These are phyloP conservation scores for Spatholobus suberectus DNA, from an alignment of 306 rosid genomes.

Conservation along the genomic window DNA sequence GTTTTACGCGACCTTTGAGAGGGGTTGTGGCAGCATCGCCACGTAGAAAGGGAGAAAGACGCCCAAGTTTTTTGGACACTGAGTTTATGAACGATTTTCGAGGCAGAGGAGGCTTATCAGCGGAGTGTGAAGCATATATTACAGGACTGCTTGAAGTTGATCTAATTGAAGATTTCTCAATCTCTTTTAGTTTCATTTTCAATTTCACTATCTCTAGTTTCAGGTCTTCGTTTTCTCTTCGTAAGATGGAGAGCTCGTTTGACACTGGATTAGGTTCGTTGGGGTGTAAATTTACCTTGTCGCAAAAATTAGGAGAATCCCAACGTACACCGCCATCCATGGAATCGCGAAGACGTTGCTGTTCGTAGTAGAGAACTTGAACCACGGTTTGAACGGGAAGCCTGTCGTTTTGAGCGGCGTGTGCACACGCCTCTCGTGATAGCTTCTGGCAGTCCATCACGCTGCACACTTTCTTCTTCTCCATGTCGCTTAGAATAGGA, in stretches of 20 bases:
- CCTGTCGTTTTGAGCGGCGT: conserved; percentile 91
- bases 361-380: conserved; percentile 84
- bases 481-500: conserved; percentile 80
- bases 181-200: conserved; percentile 73
- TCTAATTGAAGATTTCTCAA: conserved; percentile 46
- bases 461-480: conserved; percentile 90
- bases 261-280: conserved; percentile 52
- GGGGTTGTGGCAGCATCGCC: conserved; percentile 42
- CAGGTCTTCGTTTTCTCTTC: conserved; percentile 83
- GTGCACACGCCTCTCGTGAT: conserved; percentile 88
- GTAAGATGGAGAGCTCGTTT: conserved; percentile 63
- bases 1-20: conserved; percentile 50
- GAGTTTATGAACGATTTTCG: conserved; percentile 76
- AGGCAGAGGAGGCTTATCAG: conserved; percentile 78
- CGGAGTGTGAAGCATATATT: conserved; percentile 38
- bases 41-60: conserved; percentile 71
- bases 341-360: conserved; percentile 77
- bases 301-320: conserved; percentile 52
- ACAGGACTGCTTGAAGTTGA: conserved; percentile 58
- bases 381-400: conserved; percentile 92
- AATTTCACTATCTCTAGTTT: conserved; percentile 68
- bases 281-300: conserved; percentile 55
- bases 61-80: conserved; percentile 71
- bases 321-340: too few relatives aligned
- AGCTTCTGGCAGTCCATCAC: conserved; percentile 92